Evolutionary conservation across 345 rosid genomes (phyloP), one percentile per base, ranked within the genome.

Genomic region (Adansonia digitata): DNA sequence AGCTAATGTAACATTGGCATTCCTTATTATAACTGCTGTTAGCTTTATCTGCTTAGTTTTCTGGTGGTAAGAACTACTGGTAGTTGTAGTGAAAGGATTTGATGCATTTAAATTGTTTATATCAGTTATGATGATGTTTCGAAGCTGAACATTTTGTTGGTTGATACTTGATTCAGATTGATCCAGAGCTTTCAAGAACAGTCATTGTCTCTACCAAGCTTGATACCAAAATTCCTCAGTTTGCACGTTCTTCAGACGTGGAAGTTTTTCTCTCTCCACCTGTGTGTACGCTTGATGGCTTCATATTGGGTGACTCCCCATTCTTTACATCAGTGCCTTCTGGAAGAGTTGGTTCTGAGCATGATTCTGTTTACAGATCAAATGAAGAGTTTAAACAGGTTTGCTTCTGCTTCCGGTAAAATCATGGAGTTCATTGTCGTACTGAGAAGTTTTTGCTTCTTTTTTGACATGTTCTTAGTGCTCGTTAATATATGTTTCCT

Each of bases 241-340:
- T 94, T 84, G 93, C 97, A 60, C 86, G 92, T 59, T 78, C 92
- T 39, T 86, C 97, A 1, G 98, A 94, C 75, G 97, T 92, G 66
- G 98, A 92, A 84, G 93, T 92, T 57, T 94, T 94, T 79, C 97
- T 94, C 77, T 92, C 93, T 18, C 98, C 97, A 0, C 97, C 98
- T 71, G 84, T 89, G 4, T 86, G 90, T 71, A 85, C 92, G 52
- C 92, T 90, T 68, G 98, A 94, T 85, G 97, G 97, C 65, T 94
- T 88, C 81, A 85, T 94, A 69, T 73, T 92, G 75, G 97, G 97
- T 1, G 94, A 88, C 71, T 92, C 89, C 34, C 98, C 98, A 5
- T 94, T 92, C 80, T 94, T 94, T 76, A 94, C 98, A 66, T 92
- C 98, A 48, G 97, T 94, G 80, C 98, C 98, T 76, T 94, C 98